These are phyloP conservation scores for Penicillium odoratum DNA, from an alignment of 495 filamentous ascomycete genomes.

Conservation along the genomic window DNA sequence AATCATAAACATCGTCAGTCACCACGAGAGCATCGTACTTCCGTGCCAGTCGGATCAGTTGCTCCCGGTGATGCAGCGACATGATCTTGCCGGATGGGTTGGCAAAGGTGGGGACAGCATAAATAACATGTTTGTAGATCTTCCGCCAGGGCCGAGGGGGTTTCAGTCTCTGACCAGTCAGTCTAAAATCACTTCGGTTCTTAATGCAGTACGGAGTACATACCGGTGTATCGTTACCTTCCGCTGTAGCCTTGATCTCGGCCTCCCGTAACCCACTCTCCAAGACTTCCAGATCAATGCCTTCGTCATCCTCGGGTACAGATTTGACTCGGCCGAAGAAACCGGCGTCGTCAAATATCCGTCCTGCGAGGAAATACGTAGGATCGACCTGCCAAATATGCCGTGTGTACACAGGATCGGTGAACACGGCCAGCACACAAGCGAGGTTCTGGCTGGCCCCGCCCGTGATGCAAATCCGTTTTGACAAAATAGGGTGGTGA, in stretches of 20 bases:
- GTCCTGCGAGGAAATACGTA: constrained; percentile 74
- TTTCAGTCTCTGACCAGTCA: constrained; percentile 40
- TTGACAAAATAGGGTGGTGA: constrained; percentile 35
- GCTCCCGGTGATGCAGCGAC: constrained; percentile 58
- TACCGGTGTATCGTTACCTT: constrained; percentile 43
- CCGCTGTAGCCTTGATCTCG: constrained; percentile 30
- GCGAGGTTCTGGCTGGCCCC: constrained; percentile 78
- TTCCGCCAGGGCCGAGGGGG: constrained; percentile 53
- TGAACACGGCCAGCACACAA: constrained; percentile 69
- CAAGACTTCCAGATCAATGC: constrained; percentile 64
- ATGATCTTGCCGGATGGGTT: constrained; percentile 80
- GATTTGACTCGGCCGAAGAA: constrained; percentile 61
- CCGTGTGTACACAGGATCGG: constrained; percentile 73
- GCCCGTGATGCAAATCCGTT: constrained; percentile 76
- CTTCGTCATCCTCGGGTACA: constrained; percentile 73
- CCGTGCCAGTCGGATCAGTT: constrained; percentile 67
- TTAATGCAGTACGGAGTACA: background rate
- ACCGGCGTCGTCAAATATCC: constrained; percentile 78
- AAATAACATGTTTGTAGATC: constrained; percentile 81
- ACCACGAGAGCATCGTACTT: constrained; percentile 74
- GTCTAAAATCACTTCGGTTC: background rate
- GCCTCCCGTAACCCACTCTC: constrained; percentile 45
- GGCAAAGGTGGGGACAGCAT: constrained; percentile 76
- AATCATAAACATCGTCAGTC: constrained; percentile 91
- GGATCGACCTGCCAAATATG: constrained; percentile 79